Base-by-base conservation (phyloP, 306 rosid genomes). In the Acacia acuminata region DNA sequence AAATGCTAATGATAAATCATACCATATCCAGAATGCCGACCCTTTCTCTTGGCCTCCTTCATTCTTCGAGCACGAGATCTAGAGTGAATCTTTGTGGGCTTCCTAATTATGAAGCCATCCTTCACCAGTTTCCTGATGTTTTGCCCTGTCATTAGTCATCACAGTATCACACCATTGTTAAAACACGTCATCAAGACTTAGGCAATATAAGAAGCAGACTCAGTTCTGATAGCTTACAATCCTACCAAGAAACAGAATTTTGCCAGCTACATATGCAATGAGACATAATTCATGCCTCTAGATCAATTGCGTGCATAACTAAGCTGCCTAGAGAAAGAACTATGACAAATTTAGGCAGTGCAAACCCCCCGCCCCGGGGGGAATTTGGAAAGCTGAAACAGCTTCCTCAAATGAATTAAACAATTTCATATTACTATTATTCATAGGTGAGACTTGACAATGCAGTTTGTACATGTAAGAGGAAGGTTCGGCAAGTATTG, bases 31-130 rank as follows among this genome's bases (percentile, higher is more conserved):
- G 89, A 86, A 70, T 86, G 89, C 4, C 86, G 89, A 1, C 89
- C 89, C 77, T 86, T 86, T 71, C 89, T 79, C 84, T 86, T 86
- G 24, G 89, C 87, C 77, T 86, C 89, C 81, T 86, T 86, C 89
- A 86, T 86, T 81, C 87, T 55, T 4, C 85, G 84, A 30, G 89
- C 89, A 3, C 89, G 83, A 4, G 89, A 86, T 3, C 89, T 70
- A 27, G 87, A 86, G 78, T 83, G 89, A 83, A 86, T 86, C 85
- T 86, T 86, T 30, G 89, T 86, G 17, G 87, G 89, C 85, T 86
- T 86, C 78, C 89, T 83, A 69, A 86, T 86, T 55, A 85, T 75
- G 10, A 85, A 85, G 5, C 86, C 88, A 81, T 85, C 88, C 85
- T 85, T 85, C 19, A 85, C 89, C 67, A 86, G 61, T 73, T 86